Percentiles rank a stretch among this genome's conserved stretches.
Evolutionary conservation across 805 yeast species (phyloP).

Genomic region (Saccharomycopsis sp.): DNA sequence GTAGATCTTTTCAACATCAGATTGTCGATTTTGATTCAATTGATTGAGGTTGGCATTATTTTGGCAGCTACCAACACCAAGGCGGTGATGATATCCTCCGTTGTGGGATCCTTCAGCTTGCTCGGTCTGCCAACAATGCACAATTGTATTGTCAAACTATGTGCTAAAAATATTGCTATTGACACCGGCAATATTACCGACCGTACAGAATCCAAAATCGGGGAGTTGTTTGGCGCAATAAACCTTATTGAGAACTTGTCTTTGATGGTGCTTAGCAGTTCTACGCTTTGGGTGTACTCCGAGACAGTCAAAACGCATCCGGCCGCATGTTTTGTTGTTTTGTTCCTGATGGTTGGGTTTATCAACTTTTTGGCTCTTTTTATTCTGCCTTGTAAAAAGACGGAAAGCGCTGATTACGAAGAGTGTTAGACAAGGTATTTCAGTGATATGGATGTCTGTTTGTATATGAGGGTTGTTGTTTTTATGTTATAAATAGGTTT

Average conservation of each 20-base stretch:
- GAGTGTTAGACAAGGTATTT: neutral
- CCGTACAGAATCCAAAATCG: conserved; percentile 27
- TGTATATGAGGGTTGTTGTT: neutral
- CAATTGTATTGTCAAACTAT: conserved; percentile 48
- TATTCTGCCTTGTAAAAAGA: neutral
- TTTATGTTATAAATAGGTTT: too few species aligned
- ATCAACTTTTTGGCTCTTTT: neutral
- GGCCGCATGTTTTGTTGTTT: neutral
- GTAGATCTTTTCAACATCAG: conserved; percentile 39
- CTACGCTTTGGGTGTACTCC: conserved; percentile 10
- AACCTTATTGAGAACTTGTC: conserved; percentile 50
- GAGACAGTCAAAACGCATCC: conserved; percentile 8
- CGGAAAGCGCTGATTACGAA: neutral
- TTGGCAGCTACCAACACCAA: conserved; percentile 28
- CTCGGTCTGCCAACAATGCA: conserved; percentile 52
- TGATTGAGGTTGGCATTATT: conserved; percentile 32
- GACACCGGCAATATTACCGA: conserved; percentile 28
- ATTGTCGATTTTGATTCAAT: conserved; percentile 26
- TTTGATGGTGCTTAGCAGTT: conserved; percentile 28
- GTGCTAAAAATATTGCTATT: conserved; percentile 22
- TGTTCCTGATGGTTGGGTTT: neutral
- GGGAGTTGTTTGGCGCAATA: conserved; percentile 69
- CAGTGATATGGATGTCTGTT: too few species aligned
- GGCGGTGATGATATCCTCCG: conserved; percentile 30
- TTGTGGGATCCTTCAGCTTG: conserved; percentile 42